Percentiles rank a stretch among this genome's conserved stretches.
Evolutionary conservation across 2,329 filamentous ascomycete species (phyloP).

Genomic region (Xylariaceae sp.): DNA sequence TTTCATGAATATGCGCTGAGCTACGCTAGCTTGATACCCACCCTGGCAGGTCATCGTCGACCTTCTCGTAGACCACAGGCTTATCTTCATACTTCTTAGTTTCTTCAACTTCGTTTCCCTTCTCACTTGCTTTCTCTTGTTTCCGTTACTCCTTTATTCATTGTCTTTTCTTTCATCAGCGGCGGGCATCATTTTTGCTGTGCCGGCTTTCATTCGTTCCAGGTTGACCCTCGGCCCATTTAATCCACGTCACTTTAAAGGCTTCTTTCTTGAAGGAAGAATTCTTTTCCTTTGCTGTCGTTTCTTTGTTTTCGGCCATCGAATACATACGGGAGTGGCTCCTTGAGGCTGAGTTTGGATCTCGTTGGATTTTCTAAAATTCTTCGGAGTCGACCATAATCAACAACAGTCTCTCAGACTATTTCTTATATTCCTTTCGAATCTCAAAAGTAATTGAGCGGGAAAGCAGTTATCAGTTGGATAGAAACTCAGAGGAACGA

Average conservation of each 20-base stretch:
- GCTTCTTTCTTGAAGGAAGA: slow-evolving; percentile 21
- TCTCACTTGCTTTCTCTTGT: slow-evolving; percentile 7
- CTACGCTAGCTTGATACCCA: too few species aligned
- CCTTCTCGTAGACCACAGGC: too few species aligned
- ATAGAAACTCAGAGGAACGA: slow-evolving; percentile 14
- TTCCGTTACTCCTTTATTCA: slow-evolving; percentile 10
- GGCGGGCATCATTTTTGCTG: slow-evolving; percentile 27
- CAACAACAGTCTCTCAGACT: too few species aligned
- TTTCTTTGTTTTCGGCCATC: slow-evolving; percentile 17
- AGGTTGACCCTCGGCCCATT: slow-evolving; percentile 56
- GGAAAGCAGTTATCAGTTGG: slow-evolving; percentile 8
- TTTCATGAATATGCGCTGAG: too few species aligned
- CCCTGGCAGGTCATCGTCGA: too few species aligned
- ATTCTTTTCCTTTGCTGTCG: slow-evolving; percentile 15
- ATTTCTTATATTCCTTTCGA: too few species aligned
- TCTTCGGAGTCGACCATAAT: too few species aligned
- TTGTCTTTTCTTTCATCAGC: slow-evolving; percentile 18
- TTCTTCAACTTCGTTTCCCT: too few species aligned
- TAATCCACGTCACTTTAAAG: slow-evolving; percentile 17
- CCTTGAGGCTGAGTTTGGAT: slow-evolving; percentile 14
- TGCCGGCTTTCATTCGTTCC: slow-evolving; percentile 41
- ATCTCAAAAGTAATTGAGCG: slow-evolving; percentile 7
- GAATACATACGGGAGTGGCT: slow-evolving; percentile 8
- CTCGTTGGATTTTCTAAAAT: too few species aligned
- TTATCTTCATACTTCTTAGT: too few species aligned